Evolutionary conservation across 116 monocot species (phyloP).

Genomic region (Iris pallida): DNA sequence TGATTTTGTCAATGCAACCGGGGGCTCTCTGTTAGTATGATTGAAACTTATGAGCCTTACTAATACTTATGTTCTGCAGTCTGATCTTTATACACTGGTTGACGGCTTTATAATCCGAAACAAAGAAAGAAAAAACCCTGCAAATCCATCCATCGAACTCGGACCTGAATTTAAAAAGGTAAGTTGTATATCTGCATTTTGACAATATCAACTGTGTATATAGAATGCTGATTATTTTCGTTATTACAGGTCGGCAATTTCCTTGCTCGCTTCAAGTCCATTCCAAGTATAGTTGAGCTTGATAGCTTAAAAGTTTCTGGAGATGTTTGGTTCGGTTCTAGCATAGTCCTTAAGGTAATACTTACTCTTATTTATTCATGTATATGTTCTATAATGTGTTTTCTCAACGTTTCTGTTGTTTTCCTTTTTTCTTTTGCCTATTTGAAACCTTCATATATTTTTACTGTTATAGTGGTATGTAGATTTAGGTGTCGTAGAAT

Average conservation of each 20-base stretch:
- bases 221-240: constrained; percentile 6
- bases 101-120: constrained; percentile 77
- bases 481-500: no score
- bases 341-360: constrained; percentile 58
- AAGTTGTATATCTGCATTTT: background rate
- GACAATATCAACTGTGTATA: background rate
- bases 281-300: constrained; percentile 85
- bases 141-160: constrained; percentile 73
- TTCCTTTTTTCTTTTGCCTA: no score
- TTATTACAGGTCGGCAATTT: constrained; percentile 59
- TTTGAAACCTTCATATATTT: no score
- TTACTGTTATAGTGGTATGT: no score
- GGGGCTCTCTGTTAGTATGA: no score
- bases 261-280: constrained; percentile 78
- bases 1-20: background rate
- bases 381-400: background rate
- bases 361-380: background rate
- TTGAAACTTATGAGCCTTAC: background rate
- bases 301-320: constrained; percentile 82
- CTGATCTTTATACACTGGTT: constrained; percentile 74
- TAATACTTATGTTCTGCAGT: constrained; percentile 32
- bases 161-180: constrained; percentile 96
- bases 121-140: constrained; percentile 55
- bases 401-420: no score
- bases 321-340: constrained; percentile 82